Evolutionary conservation across 768 basidiomycete genomes (phyloP), one percentile per base, ranked within the genome.

Genomic region (Astraeus odoratus): DNA sequence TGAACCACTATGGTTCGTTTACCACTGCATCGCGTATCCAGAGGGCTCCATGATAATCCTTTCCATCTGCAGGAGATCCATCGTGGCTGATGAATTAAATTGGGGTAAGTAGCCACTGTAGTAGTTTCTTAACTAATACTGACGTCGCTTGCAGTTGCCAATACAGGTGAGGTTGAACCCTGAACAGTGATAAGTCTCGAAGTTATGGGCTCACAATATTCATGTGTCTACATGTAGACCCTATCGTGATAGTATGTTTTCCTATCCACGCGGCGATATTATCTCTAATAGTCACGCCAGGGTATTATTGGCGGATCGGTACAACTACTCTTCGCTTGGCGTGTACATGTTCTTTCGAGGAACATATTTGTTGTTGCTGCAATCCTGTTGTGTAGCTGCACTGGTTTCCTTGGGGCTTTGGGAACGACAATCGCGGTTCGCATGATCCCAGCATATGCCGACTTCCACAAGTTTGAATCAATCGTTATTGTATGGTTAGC

Each of bases 271-370:
- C 34, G 22, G 13, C 18, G 19, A 20, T 26, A 15, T 13, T 19
- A 29, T 22, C 7, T 16, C 16, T 19, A n/a, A 42, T 19, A 13
- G 8, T 24, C 19, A 7, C 12, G 13, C 9, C 24, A 73, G 72
- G 71, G 66, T 7, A 61, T 75, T 43, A 71, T 70, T 30, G 68
- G 66, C 2, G 49, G 59, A 22, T 44, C 64, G 16, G 71, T 73
- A 6, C 72, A 76, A 47, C 47, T 67, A 7, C 75, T 76, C 54
- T 74, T 71, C 41, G 68, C 69, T 1, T 68, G 65, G 64, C 53
- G 67, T 18, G 64, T 67, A 37, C 57, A 63, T 30, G 59, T 65
- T 8, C 44, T 69, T 35, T 62, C 64, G 3, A 51, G 54, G 35
- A 65, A 58, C 43, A 49, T 48, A 8, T 53, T 51, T n/a, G 41